These are phyloP conservation scores for Euphorbia schlechtendalii DNA, from an alignment of 441 rosid species.

Conservation along the genomic window DNA sequence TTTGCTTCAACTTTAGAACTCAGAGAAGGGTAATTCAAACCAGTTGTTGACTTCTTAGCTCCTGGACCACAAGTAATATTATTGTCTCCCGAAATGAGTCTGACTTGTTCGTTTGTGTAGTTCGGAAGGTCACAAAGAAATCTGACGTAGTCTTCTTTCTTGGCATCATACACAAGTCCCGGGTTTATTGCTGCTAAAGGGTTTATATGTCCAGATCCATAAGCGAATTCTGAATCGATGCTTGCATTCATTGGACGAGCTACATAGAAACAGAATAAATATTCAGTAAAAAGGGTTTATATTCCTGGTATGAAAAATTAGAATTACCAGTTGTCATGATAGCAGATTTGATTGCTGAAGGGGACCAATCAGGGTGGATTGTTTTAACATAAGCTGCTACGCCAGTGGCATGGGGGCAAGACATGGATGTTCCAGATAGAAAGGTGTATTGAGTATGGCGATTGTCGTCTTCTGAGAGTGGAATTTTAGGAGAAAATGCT, in stretches of 20 bases:
- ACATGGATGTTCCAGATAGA: conserved; percentile 75
- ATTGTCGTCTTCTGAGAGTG: conserved; percentile 31
- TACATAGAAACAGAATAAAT: conserved; percentile 9
- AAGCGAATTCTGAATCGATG: conserved; percentile 29
- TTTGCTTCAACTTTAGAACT: conserved; percentile 3
- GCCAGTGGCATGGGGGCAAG: conserved; percentile 71
- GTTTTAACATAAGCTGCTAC: conserved; percentile 53
- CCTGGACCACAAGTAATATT: conserved; percentile 14
- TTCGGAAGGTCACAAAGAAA: conserved; percentile 36
- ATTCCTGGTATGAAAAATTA: not conserved
- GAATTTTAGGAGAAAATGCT: conserved; percentile 41
- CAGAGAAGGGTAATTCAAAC: conserved; percentile 46
- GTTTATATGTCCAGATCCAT: conserved; percentile 59
- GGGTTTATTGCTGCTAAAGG: conserved; percentile 42
- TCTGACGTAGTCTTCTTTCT: conserved; percentile 43
- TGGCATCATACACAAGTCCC: conserved; percentile 60
- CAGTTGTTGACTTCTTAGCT: conserved; percentile 14
- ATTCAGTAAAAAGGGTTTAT: not conserved
- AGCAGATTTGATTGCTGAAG: conserved; percentile 58
- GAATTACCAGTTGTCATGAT: conserved; percentile 60
- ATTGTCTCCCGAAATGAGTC: conserved; percentile 13
- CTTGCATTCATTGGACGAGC: conserved; percentile 36
- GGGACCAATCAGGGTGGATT: conserved; percentile 41
- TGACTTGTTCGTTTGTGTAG: not conserved
- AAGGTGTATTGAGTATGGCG: conserved; percentile 37